Base-by-base conservation (phyloP, 495 filamentous ascomycete genomes). In the Durotheca rogersii region DNA sequence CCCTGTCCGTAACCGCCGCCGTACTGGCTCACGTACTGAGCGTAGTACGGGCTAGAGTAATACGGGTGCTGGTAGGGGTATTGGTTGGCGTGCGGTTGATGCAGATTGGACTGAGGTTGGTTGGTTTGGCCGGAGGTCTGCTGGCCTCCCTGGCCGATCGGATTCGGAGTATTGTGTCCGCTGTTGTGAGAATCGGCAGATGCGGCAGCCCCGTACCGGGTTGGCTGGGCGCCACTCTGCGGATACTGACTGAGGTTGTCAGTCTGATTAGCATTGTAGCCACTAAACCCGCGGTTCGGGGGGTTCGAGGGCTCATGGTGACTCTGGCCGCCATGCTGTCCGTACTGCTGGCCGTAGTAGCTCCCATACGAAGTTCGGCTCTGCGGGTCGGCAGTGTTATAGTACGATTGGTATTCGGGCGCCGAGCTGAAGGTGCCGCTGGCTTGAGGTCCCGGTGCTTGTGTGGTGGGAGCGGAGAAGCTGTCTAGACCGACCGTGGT, bases 61-160 rank as follows among this genome's bases (percentile, higher is more conserved):
- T 93, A 89, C 3, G 86, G 86, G 72, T 80, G 86, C 43, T 88
- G 90, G 71, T 90, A 90, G n/a, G 87, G 88, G 58, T 89, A 92
- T 38, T 86, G 83, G 61, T 84, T 82, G 45, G 78, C 72, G 42
- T 81, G 79, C 9, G 76, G 81, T 52, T 82, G 81, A 32, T 77
- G 70, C 33, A 73, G 68, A 41, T 81, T 78, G 0, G 78, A 72
- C 46, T 80, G 79, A 17, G 68, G 70, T 35, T 71, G 71, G 56
- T 81, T 81, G 30, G 40, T 50, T 43, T 70, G 68, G 6, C 44
- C 60, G 34, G 64, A 53, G n/a, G 66, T 59, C 40, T 69, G 71
- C 40, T 83, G 84, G 50, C 85, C 84, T 19, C 72, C 78, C 52
- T 86, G 85, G 44, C 87, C 71, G 29, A 84, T 82, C 17, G 87